Percentiles rank a stretch among this genome's conserved stretches.
These are phyloP conservation scores for Paecilomyces formosus DNA, from an alignment of 2,329 filamentous ascomycete genomes.

Conservation along the genomic window DNA sequence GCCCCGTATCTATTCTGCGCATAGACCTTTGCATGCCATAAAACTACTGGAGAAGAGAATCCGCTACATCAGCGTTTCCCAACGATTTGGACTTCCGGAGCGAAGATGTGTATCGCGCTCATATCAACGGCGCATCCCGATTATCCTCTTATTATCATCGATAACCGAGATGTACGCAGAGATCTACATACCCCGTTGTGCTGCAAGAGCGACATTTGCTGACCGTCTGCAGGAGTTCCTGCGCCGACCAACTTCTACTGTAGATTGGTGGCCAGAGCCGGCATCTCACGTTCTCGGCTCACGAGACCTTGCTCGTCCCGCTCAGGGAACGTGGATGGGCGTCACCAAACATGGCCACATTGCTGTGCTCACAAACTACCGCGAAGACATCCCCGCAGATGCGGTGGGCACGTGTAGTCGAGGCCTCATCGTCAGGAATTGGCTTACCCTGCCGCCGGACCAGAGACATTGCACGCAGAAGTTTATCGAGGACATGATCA, in stretches of 20 bases:
- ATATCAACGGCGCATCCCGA: slow-evolving; percentile 67
- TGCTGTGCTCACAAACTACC: slow-evolving; percentile 58
- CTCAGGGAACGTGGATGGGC: slow-evolving; percentile 58
- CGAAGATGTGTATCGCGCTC: slow-evolving; percentile 67
- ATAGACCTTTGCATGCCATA: background rate
- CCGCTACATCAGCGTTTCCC: background rate
- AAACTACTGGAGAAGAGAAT: background rate
- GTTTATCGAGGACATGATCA: slow-evolving; percentile 49
- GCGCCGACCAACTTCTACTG: slow-evolving; percentile 51
- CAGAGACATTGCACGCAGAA: slow-evolving; percentile 37
- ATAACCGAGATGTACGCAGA: slow-evolving; percentile 63
- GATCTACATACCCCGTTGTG: background rate
- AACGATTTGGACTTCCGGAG: background rate
- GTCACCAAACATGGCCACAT: slow-evolving; percentile 54
- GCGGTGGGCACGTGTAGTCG: slow-evolving; percentile 44
- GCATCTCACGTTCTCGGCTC: slow-evolving; percentile 51
- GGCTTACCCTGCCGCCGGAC: slow-evolving; percentile 41
- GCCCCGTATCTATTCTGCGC: background rate
- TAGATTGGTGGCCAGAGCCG: slow-evolving; percentile 53
- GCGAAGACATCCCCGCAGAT: slow-evolving; percentile 44
- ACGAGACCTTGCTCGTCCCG: slow-evolving; percentile 52
- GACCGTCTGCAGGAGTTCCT: slow-evolving; percentile 50
- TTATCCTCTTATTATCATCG: slow-evolving; percentile 66
- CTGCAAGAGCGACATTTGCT: background rate
- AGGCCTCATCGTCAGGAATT: slow-evolving; percentile 55